Percentiles rank a stretch among this genome's conserved stretches.
Evolutionary conservation across 306 rosid genomes (phyloP).

Genomic region (Cicer bijugum): DNA sequence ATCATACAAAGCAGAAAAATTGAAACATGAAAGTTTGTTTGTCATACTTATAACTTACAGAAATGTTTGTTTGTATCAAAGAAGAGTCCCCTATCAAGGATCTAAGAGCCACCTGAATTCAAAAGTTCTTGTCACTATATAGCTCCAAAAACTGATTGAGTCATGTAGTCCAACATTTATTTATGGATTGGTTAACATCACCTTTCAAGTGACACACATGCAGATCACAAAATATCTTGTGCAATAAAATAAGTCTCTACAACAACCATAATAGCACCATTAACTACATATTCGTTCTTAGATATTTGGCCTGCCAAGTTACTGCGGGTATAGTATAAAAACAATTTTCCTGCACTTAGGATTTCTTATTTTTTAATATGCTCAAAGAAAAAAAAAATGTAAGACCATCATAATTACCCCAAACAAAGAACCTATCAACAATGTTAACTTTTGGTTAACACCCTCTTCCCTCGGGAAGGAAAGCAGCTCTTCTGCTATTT

Average conservation of each 20-base stretch:
- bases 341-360: neutral
- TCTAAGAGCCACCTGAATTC: conserved; percentile 18
- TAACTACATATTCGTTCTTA: neutral
- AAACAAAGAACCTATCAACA: conserved; percentile 9
- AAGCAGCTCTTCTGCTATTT: conserved; percentile 11
- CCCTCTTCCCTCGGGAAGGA: neutral
- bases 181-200: conserved; percentile 43
- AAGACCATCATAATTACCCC: neutral
- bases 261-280: conserved; percentile 7
- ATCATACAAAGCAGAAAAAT: conserved; percentile 31
- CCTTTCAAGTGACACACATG: conserved; percentile 52
- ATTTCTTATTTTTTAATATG: conserved; percentile 2
- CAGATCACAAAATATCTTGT: conserved; percentile 36
- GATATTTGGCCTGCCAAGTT: conserved; percentile 1
- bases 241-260: neutral
- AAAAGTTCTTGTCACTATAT: neutral
- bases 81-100: conserved; percentile 1
- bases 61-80: conserved; percentile 53
- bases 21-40: conserved; percentile 40
- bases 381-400: conserved; percentile 1
- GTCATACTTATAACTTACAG: conserved; percentile 53
- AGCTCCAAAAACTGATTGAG: conserved; percentile 23
- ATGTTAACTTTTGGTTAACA: neutral
- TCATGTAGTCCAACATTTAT: conserved; percentile 39
- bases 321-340: neutral